Conservation (phyloP, 2,329 filamentous ascomycete species). For the Alternaria alternata region DNA sequence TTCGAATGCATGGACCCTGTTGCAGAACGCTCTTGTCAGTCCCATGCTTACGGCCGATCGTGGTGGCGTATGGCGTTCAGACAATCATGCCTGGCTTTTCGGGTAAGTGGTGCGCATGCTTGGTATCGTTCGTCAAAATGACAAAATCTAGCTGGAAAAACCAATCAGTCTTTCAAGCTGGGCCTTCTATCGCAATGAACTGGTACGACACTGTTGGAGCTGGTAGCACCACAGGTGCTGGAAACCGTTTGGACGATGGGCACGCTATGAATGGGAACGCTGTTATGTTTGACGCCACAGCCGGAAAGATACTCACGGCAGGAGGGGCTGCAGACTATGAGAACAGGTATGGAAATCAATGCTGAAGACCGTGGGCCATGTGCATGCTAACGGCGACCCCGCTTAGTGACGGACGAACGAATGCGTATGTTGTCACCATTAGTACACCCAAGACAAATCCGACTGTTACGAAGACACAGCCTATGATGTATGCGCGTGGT, state of each 20-base stretch:
- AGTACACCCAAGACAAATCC: constrained; percentile 36
- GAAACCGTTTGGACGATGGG: constrained; percentile 53
- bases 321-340: constrained; percentile 60
- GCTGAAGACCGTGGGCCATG: not conserved
- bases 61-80: constrained; percentile 55
- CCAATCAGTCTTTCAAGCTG: constrained; percentile 62
- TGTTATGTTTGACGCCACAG: constrained; percentile 64
- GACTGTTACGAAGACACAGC: constrained; percentile 27
- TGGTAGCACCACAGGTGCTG: constrained; percentile 55
- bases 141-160: constrained; percentile 51
- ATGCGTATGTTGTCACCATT: constrained; percentile 62
- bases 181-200: constrained; percentile 63
- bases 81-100: constrained; percentile 66
- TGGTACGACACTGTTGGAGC: constrained; percentile 62
- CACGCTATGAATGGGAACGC: constrained; percentile 65
- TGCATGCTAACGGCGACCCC: not conserved
- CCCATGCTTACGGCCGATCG: constrained; percentile 62
- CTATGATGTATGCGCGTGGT: constrained; percentile 39
- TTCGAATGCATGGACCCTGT: constrained; percentile 57
- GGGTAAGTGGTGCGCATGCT: constrained; percentile 18
- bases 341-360: not conserved
- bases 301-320: constrained; percentile 63
- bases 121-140: not conserved
- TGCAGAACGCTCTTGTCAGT: constrained; percentile 55
- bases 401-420: constrained; percentile 50